Percentiles rank a stretch among this genome's conserved stretches.
phyloP scores from a whole-genome alignment of 306 rosid genomes.

The Gastrolobium bilobum region DNA sequence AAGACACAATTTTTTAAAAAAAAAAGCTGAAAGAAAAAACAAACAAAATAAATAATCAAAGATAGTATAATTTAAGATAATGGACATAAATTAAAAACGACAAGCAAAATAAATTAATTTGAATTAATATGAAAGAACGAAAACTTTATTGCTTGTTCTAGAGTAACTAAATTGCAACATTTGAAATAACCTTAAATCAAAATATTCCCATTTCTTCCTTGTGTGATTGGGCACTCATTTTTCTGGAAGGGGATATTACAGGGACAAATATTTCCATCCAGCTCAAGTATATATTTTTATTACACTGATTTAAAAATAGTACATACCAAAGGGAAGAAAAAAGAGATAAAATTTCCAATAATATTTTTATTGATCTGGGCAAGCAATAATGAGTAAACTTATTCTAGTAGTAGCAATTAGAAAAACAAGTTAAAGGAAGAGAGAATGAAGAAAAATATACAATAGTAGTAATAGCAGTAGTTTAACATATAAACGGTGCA shows the following conservation, averaged over 20 bases:
- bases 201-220: slow-evolving; percentile 20
- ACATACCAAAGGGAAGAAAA: background rate
- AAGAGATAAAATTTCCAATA: background rate
- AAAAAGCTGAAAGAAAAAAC: no score
- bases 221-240: background rate
- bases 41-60: no score
- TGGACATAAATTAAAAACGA: no score
- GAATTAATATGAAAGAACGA: no score
- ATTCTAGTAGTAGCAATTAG: background rate
- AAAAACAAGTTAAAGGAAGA: slow-evolving; percentile 24
- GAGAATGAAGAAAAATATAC: background rate
- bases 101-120: no score
- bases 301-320: background rate
- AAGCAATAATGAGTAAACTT: slow-evolving; percentile 15
- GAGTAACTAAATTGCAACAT: background rate
- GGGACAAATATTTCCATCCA: slow-evolving; percentile 3
- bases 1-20: no score
- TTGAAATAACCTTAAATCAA: background rate
- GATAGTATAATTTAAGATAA: no score
- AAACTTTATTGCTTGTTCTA: no score
- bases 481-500: slow-evolving; percentile 5
- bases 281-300: background rate
- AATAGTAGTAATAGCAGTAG: background rate
- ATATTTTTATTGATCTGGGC: slow-evolving; percentile 11
- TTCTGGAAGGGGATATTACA: background rate